Conservation (phyloP, 345 rosid genomes). For the Salix brachista region DNA sequence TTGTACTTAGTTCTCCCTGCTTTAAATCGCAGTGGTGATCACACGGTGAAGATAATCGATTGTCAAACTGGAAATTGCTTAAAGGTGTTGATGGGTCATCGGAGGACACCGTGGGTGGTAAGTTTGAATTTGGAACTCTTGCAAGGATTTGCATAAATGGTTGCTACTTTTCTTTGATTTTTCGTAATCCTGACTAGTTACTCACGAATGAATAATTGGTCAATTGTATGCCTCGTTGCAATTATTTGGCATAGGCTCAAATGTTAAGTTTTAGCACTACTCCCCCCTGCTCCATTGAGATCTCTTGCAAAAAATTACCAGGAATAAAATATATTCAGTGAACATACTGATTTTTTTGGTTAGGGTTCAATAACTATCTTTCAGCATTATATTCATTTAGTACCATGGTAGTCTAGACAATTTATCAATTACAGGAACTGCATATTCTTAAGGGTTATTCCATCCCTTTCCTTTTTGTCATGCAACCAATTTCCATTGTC, state of each 20-base stretch:
- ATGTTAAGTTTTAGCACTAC: neutral
- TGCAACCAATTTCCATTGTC: neutral
- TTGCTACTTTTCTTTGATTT: neutral
- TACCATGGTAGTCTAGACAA: neutral
- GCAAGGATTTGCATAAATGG: neutral
- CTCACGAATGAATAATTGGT: neutral
- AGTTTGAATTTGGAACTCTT: conserved; percentile 25
- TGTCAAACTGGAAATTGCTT: conserved; percentile 85
- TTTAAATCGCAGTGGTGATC: conserved; percentile 62
- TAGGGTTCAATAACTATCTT: neutral
- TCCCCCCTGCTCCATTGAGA: neutral
- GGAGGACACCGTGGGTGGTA: conserved; percentile 99
- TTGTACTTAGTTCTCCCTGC: neutral
- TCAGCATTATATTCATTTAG: neutral
- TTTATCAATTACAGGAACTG: neutral
- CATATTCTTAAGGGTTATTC: neutral
- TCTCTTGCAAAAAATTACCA: neutral
- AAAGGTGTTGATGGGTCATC: conserved; percentile 88
- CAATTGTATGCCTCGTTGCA: neutral
- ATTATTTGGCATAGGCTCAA: neutral
- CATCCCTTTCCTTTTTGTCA: neutral
- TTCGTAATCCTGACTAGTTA: neutral
- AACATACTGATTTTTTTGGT: neutral
- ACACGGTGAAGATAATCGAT: conserved; percentile 85
- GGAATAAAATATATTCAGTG: neutral